A percentile compares a stretch with the other conserved stretches of the same genome.
phyloP scores from a whole-genome alignment of 129 eudicot genomes.

The Escallonia rubra region DNA sequence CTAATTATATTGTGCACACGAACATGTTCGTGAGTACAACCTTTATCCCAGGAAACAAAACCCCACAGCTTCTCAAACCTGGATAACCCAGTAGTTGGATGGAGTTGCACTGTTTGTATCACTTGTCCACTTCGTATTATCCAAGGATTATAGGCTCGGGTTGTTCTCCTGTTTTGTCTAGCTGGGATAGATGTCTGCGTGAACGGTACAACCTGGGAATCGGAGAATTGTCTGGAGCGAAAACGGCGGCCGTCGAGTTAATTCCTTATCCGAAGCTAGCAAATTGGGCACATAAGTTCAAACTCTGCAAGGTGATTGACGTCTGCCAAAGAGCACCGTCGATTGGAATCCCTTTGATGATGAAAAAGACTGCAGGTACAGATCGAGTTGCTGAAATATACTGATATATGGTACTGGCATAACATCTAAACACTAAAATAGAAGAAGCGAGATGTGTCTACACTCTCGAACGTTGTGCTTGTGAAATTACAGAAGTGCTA shows the following conservation, averaged over 20 bases:
- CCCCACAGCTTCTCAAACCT: neutral
- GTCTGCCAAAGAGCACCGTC: no score
- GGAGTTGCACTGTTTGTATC: neutral
- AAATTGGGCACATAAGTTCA: no score
- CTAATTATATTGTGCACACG: neutral
- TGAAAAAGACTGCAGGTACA: no score
- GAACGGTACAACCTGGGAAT: neutral
- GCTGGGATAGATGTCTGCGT: neutral
- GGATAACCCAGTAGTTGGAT: neutral
- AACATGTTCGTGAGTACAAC: neutral
- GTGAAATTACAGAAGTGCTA: no score
- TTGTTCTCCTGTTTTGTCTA: neutral
- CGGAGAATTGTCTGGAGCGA: neutral
- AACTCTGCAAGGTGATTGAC: no score
- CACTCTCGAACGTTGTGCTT: no score
- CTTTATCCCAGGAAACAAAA: constrained; percentile 1
- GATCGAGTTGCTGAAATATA: no score
- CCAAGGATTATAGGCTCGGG: constrained; percentile 4
- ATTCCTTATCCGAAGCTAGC: neutral
- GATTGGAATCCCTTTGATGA: no score
- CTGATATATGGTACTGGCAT: no score
- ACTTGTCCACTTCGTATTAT: constrained; percentile 6
- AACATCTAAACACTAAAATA: no score
- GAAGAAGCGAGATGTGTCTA: no score
- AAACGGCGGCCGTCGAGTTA: neutral